These are phyloP conservation scores for Dactylonectria macrodidyma DNA, from an alignment of 2,329 filamentous ascomycete species.

Conservation along the genomic window DNA sequence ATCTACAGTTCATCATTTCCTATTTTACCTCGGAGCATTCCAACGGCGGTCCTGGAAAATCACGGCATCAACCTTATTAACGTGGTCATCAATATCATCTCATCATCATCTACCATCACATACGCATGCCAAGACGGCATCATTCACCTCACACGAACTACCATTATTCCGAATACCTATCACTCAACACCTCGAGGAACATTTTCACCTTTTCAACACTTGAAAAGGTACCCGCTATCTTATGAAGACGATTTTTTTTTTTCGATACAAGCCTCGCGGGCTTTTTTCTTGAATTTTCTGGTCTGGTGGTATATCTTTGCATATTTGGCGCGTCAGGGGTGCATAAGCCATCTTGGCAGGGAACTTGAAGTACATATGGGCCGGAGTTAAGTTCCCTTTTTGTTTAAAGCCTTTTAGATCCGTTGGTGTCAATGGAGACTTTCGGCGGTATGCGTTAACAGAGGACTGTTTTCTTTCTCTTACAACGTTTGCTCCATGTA, in stretches of 20 bases:
- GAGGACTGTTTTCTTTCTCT: constrained; percentile 1
- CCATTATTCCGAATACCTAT: not conserved
- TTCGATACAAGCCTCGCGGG: constrained; percentile 10
- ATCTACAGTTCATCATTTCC: constrained; percentile 22
- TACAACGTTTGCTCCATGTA: constrained; percentile 19
- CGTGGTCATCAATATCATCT: constrained; percentile 1
- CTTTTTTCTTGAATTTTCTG: constrained; percentile 27
- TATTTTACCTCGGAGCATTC: constrained; percentile 20
- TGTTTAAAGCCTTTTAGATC: constrained; percentile 18
- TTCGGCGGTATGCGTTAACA: not conserved
- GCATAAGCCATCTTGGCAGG: constrained; percentile 42
- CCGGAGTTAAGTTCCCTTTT: constrained; percentile 40
- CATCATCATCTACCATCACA: not conserved
- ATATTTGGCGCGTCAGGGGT: constrained; percentile 46
- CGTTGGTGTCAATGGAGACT: not conserved
- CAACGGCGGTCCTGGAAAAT: constrained; percentile 15
- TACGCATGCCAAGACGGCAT: not conserved
- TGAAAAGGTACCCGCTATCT: not conserved
- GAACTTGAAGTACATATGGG: constrained; percentile 43
- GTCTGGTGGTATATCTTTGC: constrained; percentile 42
- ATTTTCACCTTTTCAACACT: not conserved
- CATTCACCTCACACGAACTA: not conserved
- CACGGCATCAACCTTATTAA: constrained; percentile 14
- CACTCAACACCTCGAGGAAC: not conserved
- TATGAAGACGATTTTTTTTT: constrained; percentile 1